Conservation (phyloP, 176 grass and related monocot species). For the Hsuehochloa calcarea region DNA sequence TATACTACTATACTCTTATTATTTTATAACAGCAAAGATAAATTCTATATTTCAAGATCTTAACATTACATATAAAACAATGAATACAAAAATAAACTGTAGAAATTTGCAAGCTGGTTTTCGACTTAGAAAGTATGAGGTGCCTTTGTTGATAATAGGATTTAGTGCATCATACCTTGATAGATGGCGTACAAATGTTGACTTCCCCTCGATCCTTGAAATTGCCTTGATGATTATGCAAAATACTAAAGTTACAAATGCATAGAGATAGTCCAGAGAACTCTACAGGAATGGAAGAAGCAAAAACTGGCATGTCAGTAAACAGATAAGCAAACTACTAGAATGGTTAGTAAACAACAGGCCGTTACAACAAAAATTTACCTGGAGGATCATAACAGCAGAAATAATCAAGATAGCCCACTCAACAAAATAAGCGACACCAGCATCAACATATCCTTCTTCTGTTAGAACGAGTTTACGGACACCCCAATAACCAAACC, state of each 20-base stretch:
- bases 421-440: conserved; percentile 90
- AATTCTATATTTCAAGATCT: background rate
- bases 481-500: conserved; percentile 98
- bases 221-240: conserved; percentile 49
- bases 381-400: conserved; percentile 84
- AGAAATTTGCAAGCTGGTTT: conserved; percentile 4
- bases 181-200: conserved; percentile 34
- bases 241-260: conserved; percentile 51
- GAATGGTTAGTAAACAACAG: conserved; percentile 1
- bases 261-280: conserved; percentile 74
- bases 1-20: no score
- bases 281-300: conserved; percentile 46
- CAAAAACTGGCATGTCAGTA: conserved; percentile 7
- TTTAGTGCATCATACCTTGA: conserved; percentile 44
- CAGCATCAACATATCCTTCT: conserved; percentile 76
- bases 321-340: conserved; percentile 24
- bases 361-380: conserved; percentile 24
- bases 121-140: background rate
- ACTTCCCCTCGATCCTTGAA: conserved; percentile 46
- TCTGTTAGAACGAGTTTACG: conserved; percentile 89
- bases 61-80: background rate
- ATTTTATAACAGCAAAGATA: conserved; percentile 5
- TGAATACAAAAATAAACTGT: background rate
- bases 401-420: conserved; percentile 81
- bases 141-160: background rate